Conservation (phyloP, 176 grass and related monocot species). For the Rhynchospora tenuis region DNA sequence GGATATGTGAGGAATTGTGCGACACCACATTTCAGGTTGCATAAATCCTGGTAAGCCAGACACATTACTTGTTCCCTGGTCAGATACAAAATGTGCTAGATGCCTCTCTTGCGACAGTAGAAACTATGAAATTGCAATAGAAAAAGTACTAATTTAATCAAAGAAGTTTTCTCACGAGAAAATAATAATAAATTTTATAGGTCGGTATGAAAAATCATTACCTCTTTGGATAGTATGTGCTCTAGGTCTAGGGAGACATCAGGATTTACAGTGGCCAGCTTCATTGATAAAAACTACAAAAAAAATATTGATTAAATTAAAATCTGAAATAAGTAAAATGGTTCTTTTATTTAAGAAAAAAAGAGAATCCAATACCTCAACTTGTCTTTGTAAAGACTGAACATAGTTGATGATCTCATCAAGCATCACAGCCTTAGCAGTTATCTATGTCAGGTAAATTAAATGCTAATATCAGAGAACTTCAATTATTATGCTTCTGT, state of each 20-base stretch:
- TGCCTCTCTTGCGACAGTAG: conserved; percentile 60
- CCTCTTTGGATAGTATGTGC: conserved; percentile 84
- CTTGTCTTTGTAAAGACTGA: conserved; percentile 93
- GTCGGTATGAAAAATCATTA: conserved; percentile 30
- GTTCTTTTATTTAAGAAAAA: neutral
- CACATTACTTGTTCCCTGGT: conserved; percentile 38
- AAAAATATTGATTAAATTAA: conserved; percentile 20
- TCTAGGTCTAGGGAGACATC: conserved; percentile 64
- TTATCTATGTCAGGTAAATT: conserved; percentile 47
- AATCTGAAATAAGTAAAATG: neutral
- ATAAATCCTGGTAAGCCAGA: conserved; percentile 43
- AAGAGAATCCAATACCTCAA: conserved; percentile 51
- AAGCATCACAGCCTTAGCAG: conserved; percentile 97
- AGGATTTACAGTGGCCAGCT: conserved; percentile 87
- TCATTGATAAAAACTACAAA: conserved; percentile 95
- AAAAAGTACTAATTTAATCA: neutral
- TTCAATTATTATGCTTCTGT: neutral
- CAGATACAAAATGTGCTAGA: conserved; percentile 42
- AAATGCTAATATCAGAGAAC: conserved; percentile 8
- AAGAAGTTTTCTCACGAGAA: neutral
- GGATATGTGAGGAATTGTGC: conserved; percentile 31
- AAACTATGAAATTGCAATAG: conserved; percentile 38
- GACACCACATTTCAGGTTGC: conserved; percentile 57
- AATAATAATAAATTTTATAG: neutral
- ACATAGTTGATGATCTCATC: conserved; percentile 99